A percentile compares a stretch with the other conserved stretches of the same genome.
These are phyloP conservation scores for Vitis amurensis DNA, from an alignment of 164 flowering plant species.

Conservation along the genomic window DNA sequence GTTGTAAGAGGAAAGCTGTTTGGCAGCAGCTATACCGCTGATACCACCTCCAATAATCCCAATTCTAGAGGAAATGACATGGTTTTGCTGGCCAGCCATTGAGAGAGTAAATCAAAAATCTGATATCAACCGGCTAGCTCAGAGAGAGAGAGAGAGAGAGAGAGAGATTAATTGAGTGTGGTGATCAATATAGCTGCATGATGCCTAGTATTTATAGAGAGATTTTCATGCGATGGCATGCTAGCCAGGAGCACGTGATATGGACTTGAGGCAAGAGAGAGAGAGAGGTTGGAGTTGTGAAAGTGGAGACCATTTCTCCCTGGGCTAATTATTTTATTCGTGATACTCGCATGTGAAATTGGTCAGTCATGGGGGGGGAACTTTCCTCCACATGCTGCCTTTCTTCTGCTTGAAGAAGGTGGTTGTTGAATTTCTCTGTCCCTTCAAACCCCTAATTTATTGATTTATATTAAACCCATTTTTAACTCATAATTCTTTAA, in stretches of 20 bases:
- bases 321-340: background rate
- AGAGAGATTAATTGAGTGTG: no score
- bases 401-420: background rate
- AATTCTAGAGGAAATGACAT: constrained; percentile 36
- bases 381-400: constrained; percentile 7
- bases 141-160: background rate
- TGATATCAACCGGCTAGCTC: no score
- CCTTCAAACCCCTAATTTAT: background rate
- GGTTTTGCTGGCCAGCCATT: constrained; percentile 13
- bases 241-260: constrained; percentile 7
- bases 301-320: background rate
- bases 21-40: constrained; percentile 90
- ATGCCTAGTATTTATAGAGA: constrained; percentile 9
- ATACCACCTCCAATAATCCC: constrained; percentile 90
- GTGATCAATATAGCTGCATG: no score
- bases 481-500: background rate
- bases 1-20: constrained; percentile 56
- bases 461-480: background rate
- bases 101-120: no score
- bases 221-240: background rate
- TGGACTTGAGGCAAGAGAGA: background rate
- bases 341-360: background rate
- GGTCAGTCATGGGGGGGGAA: background rate
- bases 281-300: background rate
- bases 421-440: background rate